Evolutionary conservation across 345 rosid species (phyloP).

Genomic region (Leavenworthia alabamica): DNA sequence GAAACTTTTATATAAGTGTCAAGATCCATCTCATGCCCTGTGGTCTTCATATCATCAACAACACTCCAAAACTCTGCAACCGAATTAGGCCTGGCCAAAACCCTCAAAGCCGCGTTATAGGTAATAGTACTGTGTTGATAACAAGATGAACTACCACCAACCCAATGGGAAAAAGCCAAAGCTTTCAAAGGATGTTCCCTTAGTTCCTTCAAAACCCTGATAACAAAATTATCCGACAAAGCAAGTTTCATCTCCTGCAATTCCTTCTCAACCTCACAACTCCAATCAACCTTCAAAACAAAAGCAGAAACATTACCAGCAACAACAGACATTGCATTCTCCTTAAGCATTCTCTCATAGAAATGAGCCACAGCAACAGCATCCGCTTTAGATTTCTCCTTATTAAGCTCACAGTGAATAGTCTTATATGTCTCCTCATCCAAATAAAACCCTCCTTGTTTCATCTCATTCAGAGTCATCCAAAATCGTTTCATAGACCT

Average conservation of each 20-base stretch:
- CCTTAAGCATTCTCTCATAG: conserved; percentile 56
- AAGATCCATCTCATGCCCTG: conserved; percentile 54
- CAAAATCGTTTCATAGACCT: conserved; percentile 61
- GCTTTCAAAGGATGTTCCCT: conserved; percentile 49
- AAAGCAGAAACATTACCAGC: conserved; percentile 38
- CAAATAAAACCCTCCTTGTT: conserved; percentile 54
- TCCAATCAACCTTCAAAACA: conserved; percentile 40
- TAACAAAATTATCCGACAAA: conserved; percentile 57
- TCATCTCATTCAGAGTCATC: conserved; percentile 54
- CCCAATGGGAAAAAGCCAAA: conserved; percentile 50
- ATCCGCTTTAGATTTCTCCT: conserved; percentile 45
- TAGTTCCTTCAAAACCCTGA: conserved; percentile 63
- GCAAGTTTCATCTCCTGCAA: conserved; percentile 42
- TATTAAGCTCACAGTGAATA: conserved; percentile 36
- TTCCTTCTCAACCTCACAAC: conserved; percentile 45
- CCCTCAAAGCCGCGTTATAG: conserved; percentile 55
- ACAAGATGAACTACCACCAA: conserved; percentile 28
- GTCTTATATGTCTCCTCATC: conserved; percentile 63
- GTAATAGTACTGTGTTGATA: conserved; percentile 44
- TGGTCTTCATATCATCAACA: conserved; percentile 58
- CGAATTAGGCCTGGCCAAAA: conserved; percentile 56
- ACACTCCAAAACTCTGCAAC: conserved; percentile 60
- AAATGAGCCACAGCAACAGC: conserved; percentile 56
- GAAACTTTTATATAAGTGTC: conserved; percentile 70
- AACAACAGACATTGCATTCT: conserved; percentile 44